Base-by-base conservation (phyloP, 2,329 filamentous ascomycete species). In the Fusarium neocosmosporiellum region DNA sequence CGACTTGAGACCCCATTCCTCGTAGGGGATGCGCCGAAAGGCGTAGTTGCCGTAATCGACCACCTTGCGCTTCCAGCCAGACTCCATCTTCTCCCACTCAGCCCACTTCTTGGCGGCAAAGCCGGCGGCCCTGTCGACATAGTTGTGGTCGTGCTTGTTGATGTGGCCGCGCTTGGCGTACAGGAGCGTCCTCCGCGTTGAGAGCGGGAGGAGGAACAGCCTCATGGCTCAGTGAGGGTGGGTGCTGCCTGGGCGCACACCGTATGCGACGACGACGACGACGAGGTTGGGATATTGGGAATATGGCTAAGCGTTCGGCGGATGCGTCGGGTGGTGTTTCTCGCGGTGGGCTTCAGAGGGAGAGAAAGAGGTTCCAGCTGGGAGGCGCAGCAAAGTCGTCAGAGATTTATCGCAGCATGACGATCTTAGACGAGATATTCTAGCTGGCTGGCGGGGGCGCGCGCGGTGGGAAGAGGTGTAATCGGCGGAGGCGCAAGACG, bases 1-100 rank as follows among this genome's bases (percentile, higher is more conserved):
- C 37, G 94, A 97, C 85, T 98, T 98, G 75, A 99, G 87, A 0
- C 94, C 95, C 96, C 96, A 99, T 91, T 99, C 96, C 83, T 98
- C 94, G 81, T 94, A 98, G 4, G 96, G 94, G 78, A 99, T 97
- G 71, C 94, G 90, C 77, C 94, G 91, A 69, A 99, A 89, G 18
- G 94, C 90, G 57, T 90, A 86, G 83, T 99, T 98, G 64, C 96
- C 96, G 82, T 96, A 97, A 67, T 89, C 87, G 60, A 96, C 96
- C 22, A 98, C 88, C 76, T 90, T 90, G 80, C 93, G 94, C 86
- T 98, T 94, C 96, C 96, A 98, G 62, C 94, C 93, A 50, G 87
- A 87, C 20, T 95, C 91, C 74, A 92, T 92, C 81, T 92, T 91
- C 83, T 98, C 96, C 95, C 96, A 98, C 66, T 86, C 85, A 5